A percentile compares a stretch with the other conserved stretches of the same genome.
Conservation (phyloP, 1,284 basidiomycete genomes). For the Phellinidium pouzarii region DNA sequence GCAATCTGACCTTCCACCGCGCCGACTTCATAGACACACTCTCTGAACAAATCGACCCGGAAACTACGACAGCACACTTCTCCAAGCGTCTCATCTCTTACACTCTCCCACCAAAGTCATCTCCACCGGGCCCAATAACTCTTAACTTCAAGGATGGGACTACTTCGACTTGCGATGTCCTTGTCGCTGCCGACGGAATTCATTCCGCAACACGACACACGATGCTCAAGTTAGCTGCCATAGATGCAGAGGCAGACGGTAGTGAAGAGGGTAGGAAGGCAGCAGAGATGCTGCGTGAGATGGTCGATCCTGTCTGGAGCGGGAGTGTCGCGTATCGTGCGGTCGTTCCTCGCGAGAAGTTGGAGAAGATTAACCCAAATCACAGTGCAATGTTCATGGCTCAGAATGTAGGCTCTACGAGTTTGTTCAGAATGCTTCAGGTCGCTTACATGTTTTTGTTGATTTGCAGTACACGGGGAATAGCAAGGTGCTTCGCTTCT, state of each 20-base stretch:
- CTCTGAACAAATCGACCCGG: conserved; percentile 29
- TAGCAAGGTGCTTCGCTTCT: conserved; percentile 27
- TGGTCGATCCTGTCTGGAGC: conserved; percentile 31
- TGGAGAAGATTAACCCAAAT: conserved; percentile 25
- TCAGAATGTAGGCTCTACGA: background rate
- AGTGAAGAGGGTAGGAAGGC: background rate
- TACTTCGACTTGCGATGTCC: conserved; percentile 35
- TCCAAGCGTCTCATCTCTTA: conserved; percentile 36
- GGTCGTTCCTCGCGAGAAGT: conserved; percentile 29
- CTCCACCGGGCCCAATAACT: conserved; percentile 24
- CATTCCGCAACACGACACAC: conserved; percentile 26
- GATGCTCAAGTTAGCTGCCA: background rate
- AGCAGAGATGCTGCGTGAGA: conserved; percentile 21
- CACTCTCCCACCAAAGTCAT: conserved; percentile 22
- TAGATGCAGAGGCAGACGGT: conserved; percentile 15
- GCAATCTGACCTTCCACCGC: conserved; percentile 33
- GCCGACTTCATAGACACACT: conserved; percentile 38
- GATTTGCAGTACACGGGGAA: conserved; percentile 36
- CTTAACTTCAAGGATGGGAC: conserved; percentile 40
- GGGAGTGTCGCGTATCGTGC: conserved; percentile 31
- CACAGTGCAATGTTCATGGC: conserved; percentile 25
- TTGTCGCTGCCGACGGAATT: conserved; percentile 46
- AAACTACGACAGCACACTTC: conserved; percentile 28
- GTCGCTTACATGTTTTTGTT: background rate
- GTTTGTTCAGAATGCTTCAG: background rate